A percentile compares a stretch with the other conserved stretches of the same genome.
These are phyloP conservation scores for Davidsoniella australis DNA, from an alignment of 2,329 filamentous ascomycete genomes.

Conservation along the genomic window DNA sequence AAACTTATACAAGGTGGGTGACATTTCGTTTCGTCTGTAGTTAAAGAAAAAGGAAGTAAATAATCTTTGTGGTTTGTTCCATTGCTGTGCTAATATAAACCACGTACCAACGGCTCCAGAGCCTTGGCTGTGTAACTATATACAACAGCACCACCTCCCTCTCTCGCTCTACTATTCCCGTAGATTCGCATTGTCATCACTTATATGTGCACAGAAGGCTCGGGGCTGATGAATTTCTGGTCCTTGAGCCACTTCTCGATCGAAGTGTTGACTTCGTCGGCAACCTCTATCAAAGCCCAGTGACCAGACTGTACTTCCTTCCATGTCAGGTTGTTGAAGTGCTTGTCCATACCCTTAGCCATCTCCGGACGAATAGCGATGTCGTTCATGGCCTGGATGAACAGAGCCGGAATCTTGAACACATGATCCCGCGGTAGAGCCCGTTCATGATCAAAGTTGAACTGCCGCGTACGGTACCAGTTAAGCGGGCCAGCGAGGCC, in stretches of 20 bases:
- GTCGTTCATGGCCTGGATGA: constrained; percentile 58
- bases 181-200: too few relatives aligned
- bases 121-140: background rate
- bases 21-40: too few relatives aligned
- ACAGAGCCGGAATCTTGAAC: constrained; percentile 49
- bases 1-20: too few relatives aligned
- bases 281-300: constrained; percentile 67
- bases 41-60: too few relatives aligned
- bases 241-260: constrained; percentile 50
- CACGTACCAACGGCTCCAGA: too few relatives aligned
- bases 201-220: constrained; percentile 22
- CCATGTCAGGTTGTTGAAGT: constrained; percentile 46
- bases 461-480: constrained; percentile 64
- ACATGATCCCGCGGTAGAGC: constrained; percentile 30
- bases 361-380: constrained; percentile 54
- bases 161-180: background rate
- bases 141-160: background rate
- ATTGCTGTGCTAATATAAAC: too few relatives aligned
- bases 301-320: constrained; percentile 54
- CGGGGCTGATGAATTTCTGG: constrained; percentile 9
- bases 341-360: constrained; percentile 52
- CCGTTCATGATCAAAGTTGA: constrained; percentile 64
- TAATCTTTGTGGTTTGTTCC: too few relatives aligned
- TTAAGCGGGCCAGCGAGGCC: constrained; percentile 68
- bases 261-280: constrained; percentile 50